Conservation (phyloP, 768 basidiomycete species). For the Russula griseocarnosa region DNA sequence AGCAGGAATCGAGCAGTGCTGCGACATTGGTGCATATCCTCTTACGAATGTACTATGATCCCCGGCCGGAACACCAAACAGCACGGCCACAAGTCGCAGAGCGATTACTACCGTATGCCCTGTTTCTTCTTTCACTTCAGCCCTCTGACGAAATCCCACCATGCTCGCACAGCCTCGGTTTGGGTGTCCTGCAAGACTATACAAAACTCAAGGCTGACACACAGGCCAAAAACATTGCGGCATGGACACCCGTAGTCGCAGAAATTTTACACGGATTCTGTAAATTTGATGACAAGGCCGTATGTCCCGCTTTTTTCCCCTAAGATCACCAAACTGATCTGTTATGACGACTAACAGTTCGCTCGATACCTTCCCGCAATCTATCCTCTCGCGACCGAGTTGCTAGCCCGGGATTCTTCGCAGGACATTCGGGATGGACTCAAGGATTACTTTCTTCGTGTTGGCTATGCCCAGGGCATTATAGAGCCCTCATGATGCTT, state of each 20-base stretch:
- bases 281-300: slow-evolving; percentile 85
- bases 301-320: slow-evolving; percentile 41
- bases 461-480: slow-evolving; percentile 69
- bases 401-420: slow-evolving; percentile 77
- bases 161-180: slow-evolving; percentile 57
- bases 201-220: slow-evolving; percentile 84
- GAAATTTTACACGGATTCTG: slow-evolving; percentile 90
- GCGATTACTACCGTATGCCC: slow-evolving; percentile 59
- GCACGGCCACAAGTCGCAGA: slow-evolving; percentile 76
- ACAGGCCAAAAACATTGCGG: slow-evolving; percentile 90
- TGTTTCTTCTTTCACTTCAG: neutral
- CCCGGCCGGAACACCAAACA: slow-evolving; percentile 81
- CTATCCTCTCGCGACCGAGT: slow-evolving; percentile 84
- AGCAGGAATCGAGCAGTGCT: slow-evolving; percentile 97
- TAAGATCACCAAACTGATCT: neutral
- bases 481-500: slow-evolving; percentile 46
- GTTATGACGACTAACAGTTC: slow-evolving; percentile 52
- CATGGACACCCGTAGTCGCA: slow-evolving; percentile 99
- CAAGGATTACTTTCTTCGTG: slow-evolving; percentile 73
- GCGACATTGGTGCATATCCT: slow-evolving; percentile 90
- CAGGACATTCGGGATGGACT: slow-evolving; percentile 80
- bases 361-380: slow-evolving; percentile 80
- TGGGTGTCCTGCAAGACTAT: slow-evolving; percentile 88
- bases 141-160: neutral
- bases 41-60: slow-evolving; percentile 90